Percentiles rank a stretch among this genome's conserved stretches.
Evolutionary conservation across 202 grass and related monocot genomes (phyloP).

Genomic region (Dendrocalamus latiflorus): DNA sequence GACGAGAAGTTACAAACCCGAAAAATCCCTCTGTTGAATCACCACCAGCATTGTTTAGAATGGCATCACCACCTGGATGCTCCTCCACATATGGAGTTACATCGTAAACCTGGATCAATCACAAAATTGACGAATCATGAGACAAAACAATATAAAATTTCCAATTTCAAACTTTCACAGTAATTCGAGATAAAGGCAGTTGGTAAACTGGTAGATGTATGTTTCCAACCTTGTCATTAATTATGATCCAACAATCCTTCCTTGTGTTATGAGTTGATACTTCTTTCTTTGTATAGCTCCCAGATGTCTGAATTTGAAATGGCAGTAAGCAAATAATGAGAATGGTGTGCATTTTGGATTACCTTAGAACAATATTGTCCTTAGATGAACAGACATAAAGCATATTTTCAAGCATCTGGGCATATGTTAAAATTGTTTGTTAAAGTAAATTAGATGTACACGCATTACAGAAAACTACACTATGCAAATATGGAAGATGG

Average conservation of each 20-base stretch:
- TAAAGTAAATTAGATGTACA: neutral
- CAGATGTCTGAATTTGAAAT: constrained; percentile 28
- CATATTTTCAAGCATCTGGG: neutral
- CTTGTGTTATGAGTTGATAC: constrained; percentile 66
- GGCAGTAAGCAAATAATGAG: constrained; percentile 13
- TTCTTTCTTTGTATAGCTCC: constrained; percentile 66
- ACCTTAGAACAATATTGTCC: neutral
- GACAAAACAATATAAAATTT: neutral
- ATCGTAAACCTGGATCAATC: constrained; percentile 60
- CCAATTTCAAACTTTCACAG: neutral
- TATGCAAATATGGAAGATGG: neutral
- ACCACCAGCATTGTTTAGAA: constrained; percentile 81
- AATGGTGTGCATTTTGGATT: neutral
- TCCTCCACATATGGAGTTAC: constrained; percentile 87
- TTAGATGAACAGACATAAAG: neutral
- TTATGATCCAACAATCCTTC: constrained; percentile 85
- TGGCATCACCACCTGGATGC: constrained; percentile 84
- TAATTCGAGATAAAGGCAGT: neutral
- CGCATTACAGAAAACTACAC: neutral
- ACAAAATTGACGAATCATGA: neutral
- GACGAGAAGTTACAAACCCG: constrained; percentile 38
- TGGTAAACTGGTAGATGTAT: neutral
- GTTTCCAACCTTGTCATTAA: constrained; percentile 70
- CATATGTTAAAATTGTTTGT: neutral
- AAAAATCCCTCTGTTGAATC: constrained; percentile 80